Evolutionary conservation across 1,284 basidiomycete species (phyloP), one percentile per base, ranked within the genome.

Genomic region (Waitea zeae): DNA sequence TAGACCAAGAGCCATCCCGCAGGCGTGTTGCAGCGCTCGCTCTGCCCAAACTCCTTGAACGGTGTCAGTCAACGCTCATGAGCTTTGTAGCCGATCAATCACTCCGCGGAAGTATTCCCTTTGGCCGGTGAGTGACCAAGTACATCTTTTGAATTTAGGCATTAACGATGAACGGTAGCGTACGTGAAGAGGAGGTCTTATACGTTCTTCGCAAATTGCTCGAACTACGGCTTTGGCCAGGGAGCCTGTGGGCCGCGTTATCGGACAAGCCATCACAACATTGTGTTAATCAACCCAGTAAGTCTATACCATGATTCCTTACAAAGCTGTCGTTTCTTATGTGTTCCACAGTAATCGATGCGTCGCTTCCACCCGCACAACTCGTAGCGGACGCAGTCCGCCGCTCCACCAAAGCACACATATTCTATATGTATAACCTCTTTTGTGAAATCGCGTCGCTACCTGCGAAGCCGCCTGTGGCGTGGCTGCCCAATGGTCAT

Each of bases 151-250:
- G 30, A n/a, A 19, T 5, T 26, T 26, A 18, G 11, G 11, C 13
- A 2, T 5, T 20, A 1, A 19, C 17, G 12, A 30, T 42, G 20
- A 42, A 12, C 12, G 34, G 12, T 39, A 89, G 88, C 38, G 67
- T 76, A 1, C 70, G 87, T 20, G 86, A 95, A 50, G 89, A 96
- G 44, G 92, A 97, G 48, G 52, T 97, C 12, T 53, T 89, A 1
- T 93, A 87, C 46, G 68, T 92, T 5, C 58, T 96, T 9, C 68
- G 70, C 30, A 81, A 84, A 42, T 54, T 93, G n/a, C 58, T 74
- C 2, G 63, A 67, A 20, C 56, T 88, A 22, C 62, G 63, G 13
- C 53, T 90, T 9, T 83, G 75, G 69, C 61, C 71, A 5, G 81
- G 77, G 1, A 72, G 72, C 1, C 54, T 88, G 9, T 81, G 75